Evolutionary conservation across 2,329 filamentous ascomycete species (phyloP).

Genomic region (Fusarium hainanense): DNA sequence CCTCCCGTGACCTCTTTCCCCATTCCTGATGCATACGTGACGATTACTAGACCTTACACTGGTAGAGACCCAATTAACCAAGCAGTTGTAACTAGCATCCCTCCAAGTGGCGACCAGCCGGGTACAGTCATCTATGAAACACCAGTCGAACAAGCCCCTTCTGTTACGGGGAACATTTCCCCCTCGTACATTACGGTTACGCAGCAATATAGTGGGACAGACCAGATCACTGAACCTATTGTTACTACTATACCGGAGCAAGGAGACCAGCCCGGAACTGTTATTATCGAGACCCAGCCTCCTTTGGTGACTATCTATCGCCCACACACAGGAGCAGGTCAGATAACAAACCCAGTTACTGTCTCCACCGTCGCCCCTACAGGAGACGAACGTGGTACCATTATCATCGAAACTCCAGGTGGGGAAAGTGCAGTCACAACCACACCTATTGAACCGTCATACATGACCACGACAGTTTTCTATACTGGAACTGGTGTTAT

Average conservation of each 20-base stretch:
- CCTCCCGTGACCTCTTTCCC: constrained; percentile 21
- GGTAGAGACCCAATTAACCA: constrained; percentile 12
- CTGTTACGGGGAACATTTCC: too few species aligned
- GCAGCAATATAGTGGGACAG: constrained; percentile 13
- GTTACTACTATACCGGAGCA: constrained; percentile 18
- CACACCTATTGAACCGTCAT: too few species aligned
- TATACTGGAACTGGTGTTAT: constrained; percentile 21
- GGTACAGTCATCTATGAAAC: constrained; percentile 35
- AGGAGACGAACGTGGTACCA: too few species aligned
- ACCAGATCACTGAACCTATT: constrained; percentile 15
- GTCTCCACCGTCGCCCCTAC: too few species aligned
- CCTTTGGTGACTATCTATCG: background rate
- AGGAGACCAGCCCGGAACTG: constrained; percentile 22
- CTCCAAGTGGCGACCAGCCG: constrained; percentile 17
- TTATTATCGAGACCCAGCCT: constrained; percentile 28
- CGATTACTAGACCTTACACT: constrained; percentile 21
- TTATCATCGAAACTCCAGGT: too few species aligned
- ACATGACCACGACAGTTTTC: too few species aligned
- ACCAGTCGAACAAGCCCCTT: background rate
- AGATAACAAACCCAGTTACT: too few species aligned
- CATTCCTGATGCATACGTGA: constrained; percentile 13
- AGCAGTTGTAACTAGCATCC: constrained; percentile 8
- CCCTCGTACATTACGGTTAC: constrained; percentile 3
- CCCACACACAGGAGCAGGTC: too few species aligned
- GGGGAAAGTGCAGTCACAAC: too few species aligned